phyloP scores from a whole-genome alignment of 31 red algal genomes.

The Asparagopsis taxiformis region DNA sequence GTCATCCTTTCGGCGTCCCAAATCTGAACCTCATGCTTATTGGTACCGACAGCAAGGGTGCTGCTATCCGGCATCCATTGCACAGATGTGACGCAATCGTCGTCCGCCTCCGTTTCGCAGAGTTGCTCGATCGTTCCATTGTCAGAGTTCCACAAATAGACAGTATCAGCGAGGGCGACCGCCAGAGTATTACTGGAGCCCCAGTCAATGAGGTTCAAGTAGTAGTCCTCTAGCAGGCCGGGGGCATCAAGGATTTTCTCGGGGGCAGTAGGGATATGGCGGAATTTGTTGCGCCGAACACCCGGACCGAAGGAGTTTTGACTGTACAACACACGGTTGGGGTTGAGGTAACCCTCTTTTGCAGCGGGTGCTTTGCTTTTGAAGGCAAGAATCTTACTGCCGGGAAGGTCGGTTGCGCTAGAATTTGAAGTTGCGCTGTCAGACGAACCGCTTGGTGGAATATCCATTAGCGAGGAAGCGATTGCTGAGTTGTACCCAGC shows the following conservation, averaged over 20 bases:
- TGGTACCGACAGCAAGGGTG: constrained; percentile 93
- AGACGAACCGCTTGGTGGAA: constrained; percentile 8
- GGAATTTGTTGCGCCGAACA: constrained; percentile 66
- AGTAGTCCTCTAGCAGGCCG: constrained; percentile 89
- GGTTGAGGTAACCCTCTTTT: constrained; percentile 79
- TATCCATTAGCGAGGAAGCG: constrained; percentile 61
- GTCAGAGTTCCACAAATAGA: constrained; percentile 93
- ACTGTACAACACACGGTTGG: constrained; percentile 85
- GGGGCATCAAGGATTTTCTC: constrained; percentile 94
- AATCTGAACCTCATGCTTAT: constrained; percentile 76
- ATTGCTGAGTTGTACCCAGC: constrained; percentile 48
- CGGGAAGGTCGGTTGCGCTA: constrained; percentile 18
- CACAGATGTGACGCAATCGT: constrained; percentile 90
- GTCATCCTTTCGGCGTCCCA: constrained; percentile 80
- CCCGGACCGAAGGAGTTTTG: constrained; percentile 37
- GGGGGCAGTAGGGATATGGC: constrained; percentile 78
- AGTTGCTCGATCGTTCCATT: constrained; percentile 90
- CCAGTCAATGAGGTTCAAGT: constrained; percentile 97
- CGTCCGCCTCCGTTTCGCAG: constrained; percentile 39
- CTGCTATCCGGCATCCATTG: constrained; percentile 85
- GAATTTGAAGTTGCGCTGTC: no score
- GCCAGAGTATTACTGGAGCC: constrained; percentile 80
- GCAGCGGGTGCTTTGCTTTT: constrained; percentile 83
- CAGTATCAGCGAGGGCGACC: constrained; percentile 84
- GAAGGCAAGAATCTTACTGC: constrained; percentile 88